phyloP scores from a whole-genome alignment of 129 eudicot species.

The sunflower (Helianthus annuus) region HanXRQr2.0-SUNRISE NC_035447.2:22514673-22515172 shows the following conservation, averaged over 20 bases:
- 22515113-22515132: constrained; percentile 37
- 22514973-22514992: constrained; percentile 23
- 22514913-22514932: background rate
- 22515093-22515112: constrained; percentile 24
- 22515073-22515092: constrained; percentile 26
- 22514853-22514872: constrained; percentile 38
- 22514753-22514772: background rate
- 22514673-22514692: too few species aligned
- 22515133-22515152: constrained; percentile 32
- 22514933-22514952: constrained; percentile 5
- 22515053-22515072: constrained; percentile 35
- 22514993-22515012: constrained; percentile 30
- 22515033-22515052: constrained; percentile 15
- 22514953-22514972: constrained; percentile 18
- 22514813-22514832: constrained; percentile 7
- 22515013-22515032: background rate
- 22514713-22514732: background rate
- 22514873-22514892: constrained; percentile 12
- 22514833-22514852: constrained; percentile 15
- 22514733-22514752: constrained; percentile 13
- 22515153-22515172: constrained; percentile 16
- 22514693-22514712: too few species aligned
- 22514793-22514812: constrained; percentile 8
- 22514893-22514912: constrained; percentile 28
- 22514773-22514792: background rate